Percentiles rank a stretch among this genome's conserved stretches.
phyloP scores from a whole-genome alignment of 768 basidiomycete genomes.

The Floccularia luteovirens region DNA sequence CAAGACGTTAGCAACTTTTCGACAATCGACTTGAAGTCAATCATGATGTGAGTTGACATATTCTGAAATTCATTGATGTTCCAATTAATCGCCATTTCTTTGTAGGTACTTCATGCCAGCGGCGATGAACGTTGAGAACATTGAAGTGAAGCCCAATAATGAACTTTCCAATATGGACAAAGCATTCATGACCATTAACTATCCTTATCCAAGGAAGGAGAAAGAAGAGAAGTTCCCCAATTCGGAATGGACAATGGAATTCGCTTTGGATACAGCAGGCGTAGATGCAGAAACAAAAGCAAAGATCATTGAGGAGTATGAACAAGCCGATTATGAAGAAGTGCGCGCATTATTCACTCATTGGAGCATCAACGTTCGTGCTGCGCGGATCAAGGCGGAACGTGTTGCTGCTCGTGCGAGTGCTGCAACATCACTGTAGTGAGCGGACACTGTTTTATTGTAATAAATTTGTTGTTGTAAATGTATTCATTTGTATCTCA shows the following conservation, averaged over 20 bases:
- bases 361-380: background rate
- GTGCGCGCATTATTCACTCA: background rate
- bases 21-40: background rate
- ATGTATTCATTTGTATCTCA: too few species aligned
- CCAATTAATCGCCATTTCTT: background rate
- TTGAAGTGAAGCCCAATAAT: conserved; percentile 5
- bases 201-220: conserved; percentile 3
- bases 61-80: background rate
- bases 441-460: too few species aligned
- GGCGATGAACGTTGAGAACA: conserved; percentile 6
- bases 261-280: conserved; percentile 6
- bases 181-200: conserved; percentile 11
- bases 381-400: background rate
- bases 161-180: conserved; percentile 7
- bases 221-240: background rate
- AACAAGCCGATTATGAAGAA: background rate
- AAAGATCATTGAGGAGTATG: background rate
- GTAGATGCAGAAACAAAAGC: conserved; percentile 1
- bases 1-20: conserved; percentile 2
- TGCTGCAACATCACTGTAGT: too few species aligned
- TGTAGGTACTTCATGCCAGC: conserved; percentile 11
- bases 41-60: conserved; percentile 1
- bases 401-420: background rate
- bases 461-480: too few species aligned
- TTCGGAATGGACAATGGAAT: background rate